Percentiles rank a stretch among this genome's conserved stretches.
phyloP scores from a whole-genome alignment of 257 asterid genomes.

The Jacaranda copaia region DNA sequence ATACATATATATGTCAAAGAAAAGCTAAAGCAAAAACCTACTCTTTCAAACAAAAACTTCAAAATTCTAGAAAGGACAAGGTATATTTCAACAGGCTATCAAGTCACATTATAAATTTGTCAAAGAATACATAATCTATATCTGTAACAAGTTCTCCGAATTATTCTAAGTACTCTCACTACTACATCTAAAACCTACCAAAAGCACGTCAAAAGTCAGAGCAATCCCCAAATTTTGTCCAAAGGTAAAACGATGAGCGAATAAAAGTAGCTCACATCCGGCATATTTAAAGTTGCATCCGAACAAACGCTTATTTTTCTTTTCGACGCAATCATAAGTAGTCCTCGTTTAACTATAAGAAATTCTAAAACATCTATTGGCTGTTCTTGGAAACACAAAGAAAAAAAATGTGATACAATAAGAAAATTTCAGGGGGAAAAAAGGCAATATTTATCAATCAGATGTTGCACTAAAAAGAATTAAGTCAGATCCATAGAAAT shows the following conservation, averaged over 20 bases:
- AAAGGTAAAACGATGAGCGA: neutral
- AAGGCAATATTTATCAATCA: slow-evolving; percentile 16
- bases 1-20: neutral
- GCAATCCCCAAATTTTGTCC: neutral
- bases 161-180: neutral
- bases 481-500: slow-evolving; percentile 29
- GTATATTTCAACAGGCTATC: neutral
- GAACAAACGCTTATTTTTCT: neutral
- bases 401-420: neutral
- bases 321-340: slow-evolving; percentile 5
- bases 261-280: neutral
- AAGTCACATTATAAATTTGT: neutral
- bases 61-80: neutral
- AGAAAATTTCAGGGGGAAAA: neutral
- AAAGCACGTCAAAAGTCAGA: neutral
- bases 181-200: neutral
- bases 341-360: neutral
- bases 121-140: neutral
- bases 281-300: neutral
- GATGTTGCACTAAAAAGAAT: neutral
- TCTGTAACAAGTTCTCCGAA: neutral
- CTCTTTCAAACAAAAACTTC: neutral
- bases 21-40: neutral
- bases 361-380: neutral
- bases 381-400: neutral